A percentile compares a stretch with the other conserved stretches of the same genome.
Evolutionary conservation across 1,139 yeast genomes (phyloP).

Genomic region (Spencermartinsiella ligniputridi): DNA sequence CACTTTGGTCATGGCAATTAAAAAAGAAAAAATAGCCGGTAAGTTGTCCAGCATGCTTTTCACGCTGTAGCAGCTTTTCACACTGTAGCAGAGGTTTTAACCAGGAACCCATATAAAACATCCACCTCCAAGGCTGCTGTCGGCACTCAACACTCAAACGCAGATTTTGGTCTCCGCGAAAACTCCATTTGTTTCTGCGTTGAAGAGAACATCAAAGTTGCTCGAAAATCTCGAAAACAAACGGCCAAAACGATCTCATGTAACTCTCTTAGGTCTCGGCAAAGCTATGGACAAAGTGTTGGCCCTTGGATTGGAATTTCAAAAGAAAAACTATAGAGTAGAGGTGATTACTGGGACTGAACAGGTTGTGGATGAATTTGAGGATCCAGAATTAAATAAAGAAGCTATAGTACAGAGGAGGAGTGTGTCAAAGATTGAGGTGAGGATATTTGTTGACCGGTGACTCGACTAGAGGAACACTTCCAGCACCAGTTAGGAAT

Average conservation of each 20-base stretch:
- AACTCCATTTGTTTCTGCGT: conserved; percentile 32
- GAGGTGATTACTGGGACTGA: conserved; percentile 24
- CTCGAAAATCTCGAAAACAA: conserved; percentile 15
- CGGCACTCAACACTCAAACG: conserved; percentile 8
- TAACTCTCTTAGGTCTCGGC: conserved; percentile 31
- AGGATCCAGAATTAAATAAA: conserved; percentile 12
- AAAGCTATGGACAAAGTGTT: conserved; percentile 31
- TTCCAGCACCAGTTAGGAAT: no score
- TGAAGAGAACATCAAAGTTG: conserved; percentile 24
- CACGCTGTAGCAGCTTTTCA: no score
- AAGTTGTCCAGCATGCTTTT: background rate
- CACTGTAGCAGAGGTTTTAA: no score
- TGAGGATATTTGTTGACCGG: conserved; percentile 15
- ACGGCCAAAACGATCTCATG: conserved; percentile 16
- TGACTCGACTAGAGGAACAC: no score
- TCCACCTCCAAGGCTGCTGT: conserved; percentile 15
- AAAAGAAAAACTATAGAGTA: conserved; percentile 18
- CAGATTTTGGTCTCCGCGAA: conserved; percentile 23
- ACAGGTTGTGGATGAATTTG: conserved; percentile 20
- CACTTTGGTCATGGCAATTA: conserved; percentile 1
- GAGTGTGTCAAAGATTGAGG: conserved; percentile 22
- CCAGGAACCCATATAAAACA: conserved; percentile 12
- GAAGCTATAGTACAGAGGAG: conserved; percentile 20
- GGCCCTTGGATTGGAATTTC: conserved; percentile 29
- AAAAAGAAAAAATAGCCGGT: background rate